Evolutionary conservation across 1,284 basidiomycete genomes (phyloP).

Genomic region (Ustilago bromivora): DNA sequence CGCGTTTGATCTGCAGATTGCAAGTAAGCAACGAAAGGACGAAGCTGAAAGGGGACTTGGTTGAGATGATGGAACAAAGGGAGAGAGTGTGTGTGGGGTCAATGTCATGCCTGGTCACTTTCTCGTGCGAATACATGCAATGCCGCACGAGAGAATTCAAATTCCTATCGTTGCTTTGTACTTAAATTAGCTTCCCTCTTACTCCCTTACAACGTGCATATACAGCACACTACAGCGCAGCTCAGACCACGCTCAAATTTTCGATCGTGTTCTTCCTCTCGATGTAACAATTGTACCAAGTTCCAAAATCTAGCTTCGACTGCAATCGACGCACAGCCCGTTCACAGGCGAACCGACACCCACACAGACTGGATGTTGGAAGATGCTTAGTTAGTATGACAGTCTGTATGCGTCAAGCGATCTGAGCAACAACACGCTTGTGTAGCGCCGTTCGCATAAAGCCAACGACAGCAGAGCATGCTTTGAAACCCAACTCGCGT

Average conservation of each 20-base stretch:
- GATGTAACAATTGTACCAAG: background rate
- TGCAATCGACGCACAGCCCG: too few species aligned
- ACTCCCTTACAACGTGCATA: background rate
- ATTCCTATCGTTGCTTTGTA: too few species aligned
- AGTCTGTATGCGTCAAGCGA: background rate
- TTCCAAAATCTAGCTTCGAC: too few species aligned
- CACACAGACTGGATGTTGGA: background rate
- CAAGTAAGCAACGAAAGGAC: background rate
- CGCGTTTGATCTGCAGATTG: background rate
- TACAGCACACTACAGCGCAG: background rate
- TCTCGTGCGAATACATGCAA: too few species aligned
- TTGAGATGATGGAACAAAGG: constrained; percentile 6
- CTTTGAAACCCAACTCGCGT: constrained; percentile 27
- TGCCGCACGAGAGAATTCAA: background rate
- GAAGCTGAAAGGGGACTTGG: background rate
- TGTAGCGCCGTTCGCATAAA: constrained; percentile 30
- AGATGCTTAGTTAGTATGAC: background rate
- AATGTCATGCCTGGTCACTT: background rate
- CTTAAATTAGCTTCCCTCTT: too few species aligned
- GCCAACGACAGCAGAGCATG: constrained; percentile 22
- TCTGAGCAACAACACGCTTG: constrained; percentile 24
- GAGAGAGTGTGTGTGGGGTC: background rate
- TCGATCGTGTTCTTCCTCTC: background rate
- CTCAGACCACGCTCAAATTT: background rate
- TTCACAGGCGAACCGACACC: background rate